These are phyloP conservation scores for Trichoderma sp. DNA, from an alignment of 2,329 filamentous ascomycete species.

Conservation along the genomic window DNA sequence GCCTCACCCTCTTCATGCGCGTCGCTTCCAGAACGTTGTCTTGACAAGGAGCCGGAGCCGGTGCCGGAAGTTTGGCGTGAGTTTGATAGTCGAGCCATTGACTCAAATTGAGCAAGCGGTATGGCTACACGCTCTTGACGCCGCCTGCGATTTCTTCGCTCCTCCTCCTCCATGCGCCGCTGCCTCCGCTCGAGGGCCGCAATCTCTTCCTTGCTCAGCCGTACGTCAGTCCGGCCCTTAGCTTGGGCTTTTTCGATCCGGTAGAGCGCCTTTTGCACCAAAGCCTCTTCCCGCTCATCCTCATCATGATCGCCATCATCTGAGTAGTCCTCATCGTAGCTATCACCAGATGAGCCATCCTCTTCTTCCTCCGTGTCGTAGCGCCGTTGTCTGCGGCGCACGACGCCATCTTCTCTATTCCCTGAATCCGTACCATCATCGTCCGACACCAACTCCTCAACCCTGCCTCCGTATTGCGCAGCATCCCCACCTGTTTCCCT, in stretches of 20 bases:
- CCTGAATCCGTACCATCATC: slow-evolving; percentile 59
- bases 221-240: slow-evolving; percentile 74
- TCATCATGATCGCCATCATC: slow-evolving; percentile 32
- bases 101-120: slow-evolving; percentile 51
- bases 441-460: slow-evolving; percentile 67
- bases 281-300: slow-evolving; percentile 59
- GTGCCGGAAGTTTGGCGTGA: not conserved
- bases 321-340: slow-evolving; percentile 34
- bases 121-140: slow-evolving; percentile 49
- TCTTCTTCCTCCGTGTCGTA: slow-evolving; percentile 33
- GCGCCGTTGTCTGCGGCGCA: slow-evolving; percentile 38
- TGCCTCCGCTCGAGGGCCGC: slow-evolving; percentile 70
- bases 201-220: slow-evolving; percentile 74
- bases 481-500: slow-evolving; percentile 54
- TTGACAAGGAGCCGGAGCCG: not conserved
- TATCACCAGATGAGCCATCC: slow-evolving; percentile 23
- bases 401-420: slow-evolving; percentile 36
- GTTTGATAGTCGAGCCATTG: slow-evolving; percentile 34
- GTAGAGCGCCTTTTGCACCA: slow-evolving; percentile 74
- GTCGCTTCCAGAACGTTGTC: slow-evolving; percentile 27
- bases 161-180: slow-evolving; percentile 54
- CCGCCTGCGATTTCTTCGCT: slow-evolving; percentile 37
- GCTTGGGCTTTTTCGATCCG: slow-evolving; percentile 76
- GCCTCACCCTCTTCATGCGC: slow-evolving; percentile 35
- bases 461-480: slow-evolving; percentile 41